A percentile compares a stretch with the other conserved stretches of the same genome.
Evolutionary conservation across 2,329 filamentous ascomycete species (phyloP).

Genomic region (Aspergillus hortae): DNA sequence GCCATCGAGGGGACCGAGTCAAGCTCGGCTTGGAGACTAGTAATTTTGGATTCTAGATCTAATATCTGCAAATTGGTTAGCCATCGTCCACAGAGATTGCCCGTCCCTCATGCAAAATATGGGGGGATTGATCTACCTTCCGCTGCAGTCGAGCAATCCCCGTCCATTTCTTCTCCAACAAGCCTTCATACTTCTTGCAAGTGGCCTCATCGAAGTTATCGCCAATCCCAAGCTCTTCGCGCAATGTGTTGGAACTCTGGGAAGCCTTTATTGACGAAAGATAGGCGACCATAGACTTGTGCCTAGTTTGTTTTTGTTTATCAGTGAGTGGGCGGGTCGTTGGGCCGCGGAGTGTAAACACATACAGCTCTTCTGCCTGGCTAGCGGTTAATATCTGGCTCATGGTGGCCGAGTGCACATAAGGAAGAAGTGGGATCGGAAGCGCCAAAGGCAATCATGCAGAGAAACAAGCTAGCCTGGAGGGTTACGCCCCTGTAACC

Average conservation of each 20-base stretch:
- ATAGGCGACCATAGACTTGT: slow-evolving; percentile 93
- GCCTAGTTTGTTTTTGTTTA: slow-evolving; percentile 50
- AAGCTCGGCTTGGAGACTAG: slow-evolving; percentile 46
- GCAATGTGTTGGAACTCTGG: slow-evolving; percentile 66
- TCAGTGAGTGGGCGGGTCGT: slow-evolving; percentile 1
- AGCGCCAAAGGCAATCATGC: too few species aligned
- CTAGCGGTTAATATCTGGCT: slow-evolving; percentile 70
- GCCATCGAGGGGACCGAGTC: slow-evolving; percentile 8
- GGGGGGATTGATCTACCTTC: slow-evolving; percentile 58
- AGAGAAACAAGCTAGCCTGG: too few species aligned
- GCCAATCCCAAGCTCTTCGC: slow-evolving; percentile 62
- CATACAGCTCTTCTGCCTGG: slow-evolving; percentile 87
- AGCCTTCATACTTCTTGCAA: slow-evolving; percentile 87
- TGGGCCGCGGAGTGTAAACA: slow-evolving; percentile 19
- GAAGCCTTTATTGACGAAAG: slow-evolving; percentile 69
- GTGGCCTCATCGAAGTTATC: slow-evolving; percentile 74
- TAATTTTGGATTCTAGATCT: slow-evolving; percentile 78
- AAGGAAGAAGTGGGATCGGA: too few species aligned
- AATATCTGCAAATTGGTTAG: slow-evolving; percentile 63
- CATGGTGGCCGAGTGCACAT: slow-evolving; percentile 49
- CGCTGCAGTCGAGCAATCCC: slow-evolving; percentile 92
- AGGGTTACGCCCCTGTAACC: too few species aligned
- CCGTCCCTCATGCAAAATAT: not conserved
- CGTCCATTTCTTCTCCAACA: slow-evolving; percentile 98
- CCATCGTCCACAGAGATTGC: not conserved